Conservation (phyloP, 805 yeast genomes). For the Monosporozyma unispora region DNA sequence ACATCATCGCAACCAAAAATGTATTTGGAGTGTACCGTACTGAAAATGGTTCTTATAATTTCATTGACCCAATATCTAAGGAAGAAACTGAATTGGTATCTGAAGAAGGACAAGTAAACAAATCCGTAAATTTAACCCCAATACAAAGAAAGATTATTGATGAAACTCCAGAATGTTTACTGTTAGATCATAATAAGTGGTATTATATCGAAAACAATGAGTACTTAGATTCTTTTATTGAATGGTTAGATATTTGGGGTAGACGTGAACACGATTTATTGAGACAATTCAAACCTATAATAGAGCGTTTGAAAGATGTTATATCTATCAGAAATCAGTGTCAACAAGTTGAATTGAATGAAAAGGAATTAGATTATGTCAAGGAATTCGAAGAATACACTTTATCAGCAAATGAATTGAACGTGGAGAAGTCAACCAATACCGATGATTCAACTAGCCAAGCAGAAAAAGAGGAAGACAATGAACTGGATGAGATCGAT, state of each 20-base stretch:
- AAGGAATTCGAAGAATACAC: slow-evolving; percentile 33
- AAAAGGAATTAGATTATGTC: slow-evolving; percentile 36
- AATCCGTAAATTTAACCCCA: slow-evolving; percentile 18
- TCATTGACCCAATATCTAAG: slow-evolving; percentile 10
- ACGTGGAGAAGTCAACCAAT: slow-evolving; percentile 6
- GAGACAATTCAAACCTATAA: slow-evolving; percentile 42
- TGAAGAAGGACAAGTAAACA: slow-evolving; percentile 14
- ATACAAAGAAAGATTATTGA: slow-evolving; percentile 56
- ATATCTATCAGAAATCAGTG: slow-evolving; percentile 52
- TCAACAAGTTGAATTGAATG: slow-evolving; percentile 38
- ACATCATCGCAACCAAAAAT: slow-evolving; percentile 18
- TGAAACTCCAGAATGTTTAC: slow-evolving; percentile 50
- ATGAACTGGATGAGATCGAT: slow-evolving; percentile 14
- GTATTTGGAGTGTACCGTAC: slow-evolving; percentile 18
- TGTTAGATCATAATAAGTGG: slow-evolving; percentile 51
- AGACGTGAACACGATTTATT: slow-evolving; percentile 49
- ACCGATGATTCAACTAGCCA: background rate
- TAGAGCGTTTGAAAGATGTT: slow-evolving; percentile 28
- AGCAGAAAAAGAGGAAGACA: slow-evolving; percentile 1
- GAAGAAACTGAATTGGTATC: slow-evolving; percentile 15
- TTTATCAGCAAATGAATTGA: slow-evolving; percentile 28
- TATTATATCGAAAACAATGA: slow-evolving; percentile 52
- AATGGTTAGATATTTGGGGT: slow-evolving; percentile 74
- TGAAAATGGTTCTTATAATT: slow-evolving; percentile 14
- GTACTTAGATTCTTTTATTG: slow-evolving; percentile 46